These are phyloP conservation scores for Cladosporium sp. DNA, from an alignment of 2,329 filamentous ascomycete genomes.

Conservation along the genomic window DNA sequence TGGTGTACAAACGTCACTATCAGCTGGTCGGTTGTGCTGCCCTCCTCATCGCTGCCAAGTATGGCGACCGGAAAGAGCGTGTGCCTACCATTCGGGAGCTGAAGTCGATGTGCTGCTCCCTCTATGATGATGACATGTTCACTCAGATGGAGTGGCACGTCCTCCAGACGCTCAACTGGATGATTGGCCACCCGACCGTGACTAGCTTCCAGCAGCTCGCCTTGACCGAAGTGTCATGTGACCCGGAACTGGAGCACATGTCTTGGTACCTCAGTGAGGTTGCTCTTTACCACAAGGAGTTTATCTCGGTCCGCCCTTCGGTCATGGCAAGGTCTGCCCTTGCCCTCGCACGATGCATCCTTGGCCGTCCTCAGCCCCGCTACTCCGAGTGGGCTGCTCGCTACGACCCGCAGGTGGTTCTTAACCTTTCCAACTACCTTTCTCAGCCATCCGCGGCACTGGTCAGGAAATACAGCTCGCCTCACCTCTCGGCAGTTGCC, in stretches of 20 bases:
- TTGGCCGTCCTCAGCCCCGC: slow-evolving; percentile 69
- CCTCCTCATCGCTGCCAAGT: slow-evolving; percentile 94
- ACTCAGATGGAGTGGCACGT: slow-evolving; percentile 99
- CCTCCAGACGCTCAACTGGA: slow-evolving; percentile 93
- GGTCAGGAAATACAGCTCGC: slow-evolving; percentile 61
- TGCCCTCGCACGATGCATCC: slow-evolving; percentile 77
- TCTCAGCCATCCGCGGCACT: slow-evolving; percentile 62
- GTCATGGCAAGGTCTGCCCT: slow-evolving; percentile 84
- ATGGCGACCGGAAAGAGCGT: slow-evolving; percentile 95
- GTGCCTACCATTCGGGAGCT: slow-evolving; percentile 96
- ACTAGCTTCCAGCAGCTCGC: slow-evolving; percentile 89
- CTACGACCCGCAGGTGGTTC: slow-evolving; percentile 61
- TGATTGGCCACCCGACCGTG: slow-evolving; percentile 90
- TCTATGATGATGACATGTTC: slow-evolving; percentile 99
- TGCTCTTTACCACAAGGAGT: slow-evolving; percentile 91
- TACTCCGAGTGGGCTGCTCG: slow-evolving; percentile 67
- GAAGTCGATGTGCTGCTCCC: slow-evolving; percentile 97
- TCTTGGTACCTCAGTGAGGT: slow-evolving; percentile 91
- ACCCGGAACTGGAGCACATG: slow-evolving; percentile 90
- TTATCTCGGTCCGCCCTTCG: slow-evolving; percentile 86
- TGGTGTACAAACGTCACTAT: slow-evolving; percentile 99
- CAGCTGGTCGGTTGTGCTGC: slow-evolving; percentile 95
- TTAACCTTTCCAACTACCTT: slow-evolving; percentile 59
- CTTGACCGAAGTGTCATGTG: slow-evolving; percentile 65
- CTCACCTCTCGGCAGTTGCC: slow-evolving; percentile 59